Evolutionary conservation across 2,329 filamentous ascomycete genomes (phyloP), one percentile per base, ranked within the genome.

Genomic region (Curvularia verruculosa): DNA sequence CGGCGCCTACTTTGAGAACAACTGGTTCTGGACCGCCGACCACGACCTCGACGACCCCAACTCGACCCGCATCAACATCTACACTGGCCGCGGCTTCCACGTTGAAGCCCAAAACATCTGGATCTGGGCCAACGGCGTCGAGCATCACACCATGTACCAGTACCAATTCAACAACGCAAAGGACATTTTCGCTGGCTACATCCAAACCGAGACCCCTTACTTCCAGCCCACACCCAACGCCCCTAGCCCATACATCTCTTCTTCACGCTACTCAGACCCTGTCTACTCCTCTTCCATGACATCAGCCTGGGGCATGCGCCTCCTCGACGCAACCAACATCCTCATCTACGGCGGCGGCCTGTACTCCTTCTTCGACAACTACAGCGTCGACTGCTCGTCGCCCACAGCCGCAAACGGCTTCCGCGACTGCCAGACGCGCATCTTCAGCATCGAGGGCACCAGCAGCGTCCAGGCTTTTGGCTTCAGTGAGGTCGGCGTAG

Each of bases 1-100:
- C 9, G 72, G 72, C 51, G 85, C 87, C 19, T 96, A 96, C 77
- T 82, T 96, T 47, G 92, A 96, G 79, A 96, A 97, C 79, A 88
- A 85, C 50, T 97, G 93, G 93, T 89, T 90, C 78, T 97, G 93
- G 72, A 90, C 93, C 31, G 87, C 93, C 0, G 94, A 97, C 74
- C 94, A 97, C 80, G 91, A 96, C 72, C 87, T 97, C 31, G 93
- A 97, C 75, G 83, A 87, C n/a, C 58, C 77, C 7, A 88, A 89
- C 69, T 85, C 90, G 75, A 86, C 80, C 9, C 90, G 92, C 73
- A 87, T 94, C 73, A 88, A 88, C 68, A 84, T 97, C 68, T 96
- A 89, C 84, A 96, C 91, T 69, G 93, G 92, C 24, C 90, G 93
- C 56, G 93, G 92, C 64, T 83, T 96, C 45, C 83, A 88, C 34